Conservation (phyloP, 306 rosid species). For the Dryas drummondii region DNA sequence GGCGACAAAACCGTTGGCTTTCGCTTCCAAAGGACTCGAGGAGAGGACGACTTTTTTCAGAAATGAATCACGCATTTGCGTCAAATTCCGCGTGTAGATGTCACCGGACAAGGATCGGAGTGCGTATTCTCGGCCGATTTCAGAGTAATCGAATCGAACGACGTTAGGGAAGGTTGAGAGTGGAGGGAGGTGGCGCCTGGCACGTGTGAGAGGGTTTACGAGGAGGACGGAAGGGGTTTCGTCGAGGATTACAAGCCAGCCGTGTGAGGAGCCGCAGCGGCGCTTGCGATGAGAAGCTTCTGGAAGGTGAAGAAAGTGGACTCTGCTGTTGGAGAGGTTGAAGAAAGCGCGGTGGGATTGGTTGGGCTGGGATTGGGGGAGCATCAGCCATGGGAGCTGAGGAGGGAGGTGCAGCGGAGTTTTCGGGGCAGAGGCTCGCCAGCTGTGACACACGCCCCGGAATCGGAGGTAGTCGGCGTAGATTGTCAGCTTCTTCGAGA, state of each 20-base stretch:
- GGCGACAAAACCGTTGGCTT: conserved; percentile 33
- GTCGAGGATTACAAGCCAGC: conserved; percentile 57
- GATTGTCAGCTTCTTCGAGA: conserved; percentile 34
- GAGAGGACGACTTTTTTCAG: conserved; percentile 57
- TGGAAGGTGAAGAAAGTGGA: conserved; percentile 56
- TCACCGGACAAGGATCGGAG: conserved; percentile 34
- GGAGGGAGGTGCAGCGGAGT: conserved; percentile 60
- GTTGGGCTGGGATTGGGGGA: conserved; percentile 36
- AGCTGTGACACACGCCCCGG: conserved; percentile 46
- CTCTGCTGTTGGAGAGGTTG: conserved; percentile 42
- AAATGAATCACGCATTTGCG: conserved; percentile 55
- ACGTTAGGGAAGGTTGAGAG: conserved; percentile 63
- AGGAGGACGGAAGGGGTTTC: conserved; percentile 54
- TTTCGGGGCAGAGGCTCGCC: conserved; percentile 41
- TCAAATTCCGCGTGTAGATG: conserved; percentile 30
- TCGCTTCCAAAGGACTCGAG: conserved; percentile 28
- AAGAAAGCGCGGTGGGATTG: conserved; percentile 45
- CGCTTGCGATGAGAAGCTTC: conserved; percentile 48
- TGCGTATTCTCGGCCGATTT: conserved; percentile 55
- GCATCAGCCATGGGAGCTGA: conserved; percentile 71
- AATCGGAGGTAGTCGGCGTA: conserved; percentile 56
- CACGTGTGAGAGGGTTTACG: conserved; percentile 55
- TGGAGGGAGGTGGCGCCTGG: conserved; percentile 51
- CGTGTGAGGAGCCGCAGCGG: conserved; percentile 68
- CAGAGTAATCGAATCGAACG: conserved; percentile 42